These are phyloP conservation scores for Phialocephala subalpina DNA, from an alignment of 2,329 filamentous ascomycete species.

Conservation along the genomic window DNA sequence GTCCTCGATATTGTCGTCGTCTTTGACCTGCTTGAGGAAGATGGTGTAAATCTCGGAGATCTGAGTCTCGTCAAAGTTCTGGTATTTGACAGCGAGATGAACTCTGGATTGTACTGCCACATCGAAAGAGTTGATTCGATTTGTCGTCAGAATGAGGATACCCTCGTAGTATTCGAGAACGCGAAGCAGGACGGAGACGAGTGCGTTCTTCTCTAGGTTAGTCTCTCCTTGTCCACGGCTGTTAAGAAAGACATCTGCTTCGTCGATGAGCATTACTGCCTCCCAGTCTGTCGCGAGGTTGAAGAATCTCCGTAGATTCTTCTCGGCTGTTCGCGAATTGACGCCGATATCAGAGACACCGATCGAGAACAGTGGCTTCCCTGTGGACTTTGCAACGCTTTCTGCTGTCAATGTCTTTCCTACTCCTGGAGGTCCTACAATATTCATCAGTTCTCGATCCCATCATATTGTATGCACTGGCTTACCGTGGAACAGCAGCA, in stretches of 20 bases:
- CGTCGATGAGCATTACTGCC: conserved; percentile 57
- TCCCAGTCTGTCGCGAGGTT: conserved; percentile 57
- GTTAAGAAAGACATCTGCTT: conserved; percentile 46
- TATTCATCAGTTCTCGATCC: not conserved
- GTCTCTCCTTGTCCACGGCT: conserved; percentile 35
- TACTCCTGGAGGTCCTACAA: not conserved
- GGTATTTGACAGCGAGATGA: not conserved
- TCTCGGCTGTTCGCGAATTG: not conserved
- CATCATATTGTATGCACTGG: not conserved
- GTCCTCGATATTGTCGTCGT: not conserved
- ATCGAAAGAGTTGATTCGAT: not conserved
- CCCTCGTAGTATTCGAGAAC: not conserved
- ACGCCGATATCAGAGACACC: conserved; percentile 7
- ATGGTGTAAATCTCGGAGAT: not conserved
- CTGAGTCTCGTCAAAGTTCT: not conserved
- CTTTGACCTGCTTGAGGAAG: not conserved
- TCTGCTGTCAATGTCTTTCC: not conserved
- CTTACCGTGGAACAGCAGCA: not conserved
- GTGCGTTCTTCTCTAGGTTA: not conserved
- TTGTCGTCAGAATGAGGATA: not conserved
- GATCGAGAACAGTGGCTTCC: not conserved
- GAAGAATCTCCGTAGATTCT: conserved; percentile 41
- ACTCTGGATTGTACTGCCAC: not conserved
- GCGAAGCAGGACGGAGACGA: not conserved
- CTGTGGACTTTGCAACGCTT: conserved; percentile 3